Percentiles rank a stretch among this genome's conserved stretches.
phyloP scores from a whole-genome alignment of 1,284 basidiomycete species.

The Cryptococcus floricola region DNA sequence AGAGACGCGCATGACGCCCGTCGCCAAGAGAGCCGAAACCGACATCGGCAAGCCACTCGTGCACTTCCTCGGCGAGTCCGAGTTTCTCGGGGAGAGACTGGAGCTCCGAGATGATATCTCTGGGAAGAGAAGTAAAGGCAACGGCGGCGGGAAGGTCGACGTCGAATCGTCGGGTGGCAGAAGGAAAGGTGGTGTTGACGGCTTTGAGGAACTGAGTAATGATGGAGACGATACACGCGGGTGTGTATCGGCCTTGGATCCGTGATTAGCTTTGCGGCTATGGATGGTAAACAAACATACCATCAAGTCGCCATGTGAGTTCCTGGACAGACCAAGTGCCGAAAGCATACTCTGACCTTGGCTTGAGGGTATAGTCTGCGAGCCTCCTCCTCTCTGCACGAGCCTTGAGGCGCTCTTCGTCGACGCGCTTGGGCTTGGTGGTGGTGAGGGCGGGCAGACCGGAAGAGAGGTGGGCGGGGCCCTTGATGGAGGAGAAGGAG shows the following conservation, averaged over 20 bases:
- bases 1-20: constrained; percentile 15
- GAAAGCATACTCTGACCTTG: constrained; percentile 37
- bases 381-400: constrained; percentile 25
- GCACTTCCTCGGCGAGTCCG: constrained; percentile 15
- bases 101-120: constrained; percentile 14
- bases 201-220: constrained; percentile 29
- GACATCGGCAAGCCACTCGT: constrained; percentile 20
- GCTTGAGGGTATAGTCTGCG: constrained; percentile 35
- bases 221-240: constrained; percentile 25
- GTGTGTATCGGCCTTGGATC: constrained; percentile 33
- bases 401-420: constrained; percentile 21
- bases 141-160: constrained; percentile 23
- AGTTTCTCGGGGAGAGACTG: constrained; percentile 16
- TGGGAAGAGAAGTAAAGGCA: constrained; percentile 26
- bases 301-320: constrained; percentile 32
- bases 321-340: constrained; percentile 30
- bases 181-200: constrained; percentile 27
- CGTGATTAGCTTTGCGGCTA: neutral
- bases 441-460: constrained; percentile 23
- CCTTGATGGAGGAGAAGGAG: neutral
- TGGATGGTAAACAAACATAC: constrained; percentile 14
- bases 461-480: constrained; percentile 4
- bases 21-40: constrained; percentile 18
- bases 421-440: constrained; percentile 21
- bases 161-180: constrained; percentile 14